Conservation (phyloP, 192 early-diverging fungal genomes). For the Dissophora ornata region DNA sequence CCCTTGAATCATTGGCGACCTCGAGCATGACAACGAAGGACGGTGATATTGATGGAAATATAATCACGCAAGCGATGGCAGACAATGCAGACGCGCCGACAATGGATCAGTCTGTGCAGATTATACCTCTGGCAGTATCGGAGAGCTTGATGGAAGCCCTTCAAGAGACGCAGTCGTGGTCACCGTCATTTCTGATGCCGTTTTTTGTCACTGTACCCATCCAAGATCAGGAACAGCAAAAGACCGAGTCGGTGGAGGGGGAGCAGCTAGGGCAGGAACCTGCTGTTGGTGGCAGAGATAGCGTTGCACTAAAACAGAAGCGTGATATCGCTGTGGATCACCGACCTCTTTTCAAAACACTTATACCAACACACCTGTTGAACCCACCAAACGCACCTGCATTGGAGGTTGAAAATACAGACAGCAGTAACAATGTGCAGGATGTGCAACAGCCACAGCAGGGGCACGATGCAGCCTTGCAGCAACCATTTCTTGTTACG, state of each 20-base stretch:
- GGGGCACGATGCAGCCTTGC: background rate
- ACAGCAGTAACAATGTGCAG: background rate
- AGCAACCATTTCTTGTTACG: background rate
- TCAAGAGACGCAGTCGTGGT: background rate
- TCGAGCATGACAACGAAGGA: background rate
- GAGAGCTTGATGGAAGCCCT: background rate
- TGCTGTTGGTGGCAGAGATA: background rate
- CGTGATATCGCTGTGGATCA: background rate
- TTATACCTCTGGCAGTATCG: background rate
- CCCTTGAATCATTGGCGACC: too few relatives aligned
- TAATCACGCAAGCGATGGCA: too few relatives aligned
- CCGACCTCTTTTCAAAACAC: background rate
- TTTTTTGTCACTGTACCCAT: background rate
- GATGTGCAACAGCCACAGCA: background rate
- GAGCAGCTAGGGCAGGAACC: too few relatives aligned
- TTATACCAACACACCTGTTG: slow-evolving; percentile 6
- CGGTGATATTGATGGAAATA: background rate
- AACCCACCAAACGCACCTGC: background rate
- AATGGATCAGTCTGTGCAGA: too few relatives aligned
- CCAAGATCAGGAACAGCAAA: background rate
- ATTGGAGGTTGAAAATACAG: background rate
- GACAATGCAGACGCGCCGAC: too few relatives aligned
- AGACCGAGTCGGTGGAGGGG: too few relatives aligned
- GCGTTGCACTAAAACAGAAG: background rate
- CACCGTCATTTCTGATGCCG: background rate